These are phyloP conservation scores for Trametes villosa DNA, from an alignment of 768 basidiomycete genomes.

Conservation along the genomic window DNA sequence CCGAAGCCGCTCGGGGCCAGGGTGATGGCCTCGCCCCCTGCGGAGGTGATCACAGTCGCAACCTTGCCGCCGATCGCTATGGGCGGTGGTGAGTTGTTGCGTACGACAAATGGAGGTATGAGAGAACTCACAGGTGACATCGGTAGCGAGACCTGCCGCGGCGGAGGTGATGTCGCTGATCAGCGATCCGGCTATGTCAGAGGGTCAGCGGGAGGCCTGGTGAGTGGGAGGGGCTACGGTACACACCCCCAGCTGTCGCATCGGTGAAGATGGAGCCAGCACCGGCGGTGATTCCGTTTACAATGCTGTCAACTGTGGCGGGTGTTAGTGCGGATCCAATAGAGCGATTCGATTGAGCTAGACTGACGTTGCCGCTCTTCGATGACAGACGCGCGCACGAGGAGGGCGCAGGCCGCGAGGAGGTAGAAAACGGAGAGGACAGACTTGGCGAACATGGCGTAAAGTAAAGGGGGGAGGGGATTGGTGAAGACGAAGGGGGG, in stretches of 20 bases:
- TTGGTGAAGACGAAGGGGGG: neutral
- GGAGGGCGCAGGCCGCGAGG: slow-evolving; percentile 34
- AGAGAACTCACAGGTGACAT: slow-evolving; percentile 33
- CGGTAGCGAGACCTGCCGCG: slow-evolving; percentile 38
- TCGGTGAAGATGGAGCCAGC: slow-evolving; percentile 8
- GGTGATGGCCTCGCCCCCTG: slow-evolving; percentile 62
- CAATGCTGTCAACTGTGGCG: slow-evolving; percentile 1
- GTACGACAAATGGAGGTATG: neutral
- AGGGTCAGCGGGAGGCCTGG: neutral
- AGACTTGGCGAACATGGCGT: slow-evolving; percentile 45
- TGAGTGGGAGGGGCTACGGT: too few species aligned
- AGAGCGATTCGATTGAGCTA: too few species aligned
- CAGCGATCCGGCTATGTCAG: slow-evolving; percentile 25
- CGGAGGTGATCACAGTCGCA: slow-evolving; percentile 59
- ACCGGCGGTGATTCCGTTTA: slow-evolving; percentile 2
- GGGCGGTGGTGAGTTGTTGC: neutral
- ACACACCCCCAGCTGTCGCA: slow-evolving; percentile 7
- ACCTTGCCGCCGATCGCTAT: slow-evolving; percentile 58
- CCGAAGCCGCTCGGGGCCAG: slow-evolving; percentile 50
- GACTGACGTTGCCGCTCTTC: slow-evolving; percentile 35
- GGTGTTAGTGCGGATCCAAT: neutral
- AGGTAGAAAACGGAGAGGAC: slow-evolving; percentile 27
- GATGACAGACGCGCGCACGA: slow-evolving; percentile 36
- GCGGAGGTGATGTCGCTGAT: slow-evolving; percentile 34
- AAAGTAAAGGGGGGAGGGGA: neutral